Base-by-base conservation (phyloP, 805 yeast species). In the Metschnikowia lochheadii region DNA sequence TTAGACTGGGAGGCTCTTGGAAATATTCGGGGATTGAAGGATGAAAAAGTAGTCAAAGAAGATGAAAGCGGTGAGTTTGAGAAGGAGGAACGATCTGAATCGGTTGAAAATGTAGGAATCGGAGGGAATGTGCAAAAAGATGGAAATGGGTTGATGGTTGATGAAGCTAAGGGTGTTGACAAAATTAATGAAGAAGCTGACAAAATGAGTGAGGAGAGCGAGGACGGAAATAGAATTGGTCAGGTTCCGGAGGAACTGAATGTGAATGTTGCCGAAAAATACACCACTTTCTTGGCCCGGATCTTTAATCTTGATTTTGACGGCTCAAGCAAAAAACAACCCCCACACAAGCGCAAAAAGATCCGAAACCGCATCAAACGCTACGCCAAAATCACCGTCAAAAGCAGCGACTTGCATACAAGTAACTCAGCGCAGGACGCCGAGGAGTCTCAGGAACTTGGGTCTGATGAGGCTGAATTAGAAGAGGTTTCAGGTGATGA, bases 1-100 rank as follows among this genome's bases (percentile, higher is more conserved):
- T 57, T 74, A 46, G 79, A 74, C 54, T 74, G 73, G 66, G 63
- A 64, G 31, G 77, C 78, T 1, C 58, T 74, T 33, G 77, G 76
- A 2, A 71, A 70, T 35, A 73, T 72, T 4, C 62, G 61, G 11
- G 68, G 62, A 10, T 52, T 71, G 42, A 39, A 39, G 41, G 31
- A 39, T 39, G 17, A 20, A 21, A 21, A 31, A 18, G 36, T 13
- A 11, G n/a, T 20, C 21, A 14, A 21, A 6, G 23, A 15, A 14
- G 8, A 3, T 13, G 14, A 51, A 50, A 20, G 54, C 40, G 14
- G 46, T 13, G 15, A 29, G 38, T 15, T 10, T 21, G 20, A 20
- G 20, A 6, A 47, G 29, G 6, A 41, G 37, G 40, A 46, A 14
- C 31, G 8, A 6, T 39, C 41, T n/a, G 41, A n/a, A 14, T n/a